These are phyloP conservation scores for Pythium aphanidermatum DNA, from an alignment of 352 stramenopile species.

Conservation along the genomic window DNA sequence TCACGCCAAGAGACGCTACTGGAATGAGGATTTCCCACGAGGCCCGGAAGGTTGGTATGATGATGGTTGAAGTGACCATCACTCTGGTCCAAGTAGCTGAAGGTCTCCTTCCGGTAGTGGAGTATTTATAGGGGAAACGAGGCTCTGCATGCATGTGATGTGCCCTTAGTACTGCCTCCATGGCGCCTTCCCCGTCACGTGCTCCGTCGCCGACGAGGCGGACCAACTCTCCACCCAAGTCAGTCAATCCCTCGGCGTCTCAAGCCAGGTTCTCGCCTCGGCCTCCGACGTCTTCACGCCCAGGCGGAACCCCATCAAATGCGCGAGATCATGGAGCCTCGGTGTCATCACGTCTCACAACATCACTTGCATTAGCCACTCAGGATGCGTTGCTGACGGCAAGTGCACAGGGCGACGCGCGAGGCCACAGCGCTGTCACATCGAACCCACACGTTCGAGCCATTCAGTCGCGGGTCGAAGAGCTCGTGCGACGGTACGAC, in stretches of 20 bases:
- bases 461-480: slow-evolving; percentile 62
- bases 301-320: not conserved
- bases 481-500: slow-evolving; percentile 64
- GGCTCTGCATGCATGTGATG: too few species aligned
- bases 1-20: too few species aligned
- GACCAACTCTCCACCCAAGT: not conserved
- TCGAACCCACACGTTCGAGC: slow-evolving; percentile 47
- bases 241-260: slow-evolving; percentile 1
- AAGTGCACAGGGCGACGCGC: not conserved
- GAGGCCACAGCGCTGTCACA: not conserved
- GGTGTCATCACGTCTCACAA: slow-evolving; percentile 11
- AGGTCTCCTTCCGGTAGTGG: too few species aligned
- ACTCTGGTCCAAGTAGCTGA: too few species aligned
- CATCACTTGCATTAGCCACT: slow-evolving; percentile 9
- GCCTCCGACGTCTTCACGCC: not conserved
- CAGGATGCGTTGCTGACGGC: slow-evolving; percentile 3
- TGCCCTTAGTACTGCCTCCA: too few species aligned
- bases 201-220: slow-evolving; percentile 7
- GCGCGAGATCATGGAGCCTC: too few species aligned
- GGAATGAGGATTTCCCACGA: too few species aligned
- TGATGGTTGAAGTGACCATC: too few species aligned
- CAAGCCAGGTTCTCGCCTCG: slow-evolving; percentile 12
- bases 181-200: not conserved
- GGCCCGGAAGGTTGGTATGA: too few species aligned
- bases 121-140: too few species aligned